phyloP scores from a whole-genome alignment of 371 early-diverging fungal genomes.

The Mucor plumbeus region DNA sequence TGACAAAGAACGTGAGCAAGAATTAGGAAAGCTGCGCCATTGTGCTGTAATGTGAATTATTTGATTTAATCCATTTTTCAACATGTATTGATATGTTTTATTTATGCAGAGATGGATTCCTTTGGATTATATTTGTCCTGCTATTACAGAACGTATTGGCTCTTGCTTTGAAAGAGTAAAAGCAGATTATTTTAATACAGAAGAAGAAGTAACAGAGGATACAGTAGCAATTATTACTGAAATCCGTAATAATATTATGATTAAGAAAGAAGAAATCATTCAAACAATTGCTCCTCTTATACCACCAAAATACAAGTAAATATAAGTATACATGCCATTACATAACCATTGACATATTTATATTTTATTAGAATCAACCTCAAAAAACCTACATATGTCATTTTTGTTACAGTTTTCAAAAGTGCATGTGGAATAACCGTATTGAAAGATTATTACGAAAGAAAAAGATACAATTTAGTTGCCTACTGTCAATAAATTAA shows the following conservation, averaged over 20 bases:
- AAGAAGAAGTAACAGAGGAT: constrained; percentile 15
- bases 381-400: constrained; percentile 49
- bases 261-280: constrained; percentile 49
- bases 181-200: constrained; percentile 25
- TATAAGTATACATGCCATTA: not conserved
- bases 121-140: constrained; percentile 57
- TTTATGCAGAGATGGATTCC: constrained; percentile 49
- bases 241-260: constrained; percentile 48
- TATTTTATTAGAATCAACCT: constrained; percentile 44
- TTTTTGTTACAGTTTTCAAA: constrained; percentile 58
- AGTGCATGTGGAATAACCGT: constrained; percentile 59
- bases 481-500: constrained; percentile 27
- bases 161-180: constrained; percentile 42
- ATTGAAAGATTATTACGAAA: constrained; percentile 47
- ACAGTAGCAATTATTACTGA: constrained; percentile 56
- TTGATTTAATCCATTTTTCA: not conserved
- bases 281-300: constrained; percentile 48
- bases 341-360: not conserved
- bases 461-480: constrained; percentile 53
- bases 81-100: constrained; percentile 16
- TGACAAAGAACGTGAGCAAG: constrained; percentile 30
- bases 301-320: constrained; percentile 48
- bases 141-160: constrained; percentile 45
- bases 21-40: constrained; percentile 34
- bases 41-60: constrained; percentile 38